Conservation (phyloP, 192 early-diverging fungal species). For the Podila horticola region DNA sequence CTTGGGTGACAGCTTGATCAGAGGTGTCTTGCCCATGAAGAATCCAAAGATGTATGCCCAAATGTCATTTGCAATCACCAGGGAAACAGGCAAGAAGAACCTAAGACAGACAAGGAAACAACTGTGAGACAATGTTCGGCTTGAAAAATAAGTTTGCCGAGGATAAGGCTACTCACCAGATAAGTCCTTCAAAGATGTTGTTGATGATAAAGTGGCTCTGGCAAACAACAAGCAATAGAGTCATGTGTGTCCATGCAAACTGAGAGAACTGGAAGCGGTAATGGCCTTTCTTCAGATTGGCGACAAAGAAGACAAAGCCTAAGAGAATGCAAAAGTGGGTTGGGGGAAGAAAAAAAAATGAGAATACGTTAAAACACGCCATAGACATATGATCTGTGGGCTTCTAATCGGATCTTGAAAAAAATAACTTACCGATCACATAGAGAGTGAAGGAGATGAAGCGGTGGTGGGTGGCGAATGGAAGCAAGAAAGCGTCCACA, state of each 20-base stretch:
- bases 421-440: conserved; percentile 67
- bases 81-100: conserved; percentile 87
- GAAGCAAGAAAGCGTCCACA: conserved; percentile 85
- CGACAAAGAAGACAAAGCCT: conserved; percentile 93
- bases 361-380: background rate
- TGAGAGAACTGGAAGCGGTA: conserved; percentile 97
- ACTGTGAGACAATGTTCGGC: background rate
- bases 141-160: background rate
- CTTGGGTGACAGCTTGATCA: conserved; percentile 96
- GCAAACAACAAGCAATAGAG: conserved; percentile 88
- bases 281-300: conserved; percentile 91
- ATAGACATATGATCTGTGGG: background rate
- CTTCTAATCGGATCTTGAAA: too few relatives aligned
- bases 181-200: conserved; percentile 97
- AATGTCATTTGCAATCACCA: conserved; percentile 97
- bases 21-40: conserved; percentile 91
- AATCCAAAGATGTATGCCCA: conserved; percentile 96
- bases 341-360: background rate
- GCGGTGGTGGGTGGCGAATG: conserved; percentile 91
- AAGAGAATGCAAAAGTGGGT: conserved; percentile 2
- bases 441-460: conserved; percentile 96
- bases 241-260: conserved; percentile 99
- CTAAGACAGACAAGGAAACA: conserved; percentile 4
- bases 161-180: conserved; percentile 69
- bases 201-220: conserved; percentile 97